These are phyloP conservation scores for Panaeolus cyanescens DNA, from an alignment of 768 basidiomycete species.

Conservation along the genomic window DNA sequence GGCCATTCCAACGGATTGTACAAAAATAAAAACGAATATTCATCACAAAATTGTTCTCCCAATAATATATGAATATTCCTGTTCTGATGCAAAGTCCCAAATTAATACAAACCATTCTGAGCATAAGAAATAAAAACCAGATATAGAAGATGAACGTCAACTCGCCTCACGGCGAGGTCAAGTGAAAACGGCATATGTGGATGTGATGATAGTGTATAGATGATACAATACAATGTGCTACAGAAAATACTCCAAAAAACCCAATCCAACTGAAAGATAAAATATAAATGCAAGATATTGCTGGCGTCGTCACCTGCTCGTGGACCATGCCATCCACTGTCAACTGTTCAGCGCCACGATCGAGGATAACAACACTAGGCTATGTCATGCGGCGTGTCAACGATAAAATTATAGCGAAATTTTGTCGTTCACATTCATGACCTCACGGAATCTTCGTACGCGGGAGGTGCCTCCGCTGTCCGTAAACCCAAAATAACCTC, in stretches of 20 bases:
- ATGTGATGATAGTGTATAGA: neutral
- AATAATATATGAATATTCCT: no score
- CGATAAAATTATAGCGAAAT: no score
- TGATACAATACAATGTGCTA: constrained; percentile 1
- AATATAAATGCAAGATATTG: neutral
- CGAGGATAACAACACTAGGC: neutral
- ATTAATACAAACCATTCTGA: no score
- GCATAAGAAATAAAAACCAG: no score
- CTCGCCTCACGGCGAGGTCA: no score
- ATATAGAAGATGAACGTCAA: no score
- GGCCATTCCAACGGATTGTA: no score
- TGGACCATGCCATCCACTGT: neutral
- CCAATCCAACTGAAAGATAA: neutral
- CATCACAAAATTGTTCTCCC: no score
- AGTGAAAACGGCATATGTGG: neutral
- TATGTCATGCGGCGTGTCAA: no score
- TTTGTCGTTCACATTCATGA: neutral
- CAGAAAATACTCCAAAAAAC: constrained; percentile 1
- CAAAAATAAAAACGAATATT: no score
- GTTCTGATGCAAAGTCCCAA: no score
- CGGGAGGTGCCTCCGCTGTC: neutral
- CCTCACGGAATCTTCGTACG: neutral
- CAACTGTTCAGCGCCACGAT: neutral
- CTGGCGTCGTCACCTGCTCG: neutral
- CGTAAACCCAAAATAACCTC: neutral